phyloP scores from a whole-genome alignment of 768 basidiomycete species.

The Suillus variegatus region DNA sequence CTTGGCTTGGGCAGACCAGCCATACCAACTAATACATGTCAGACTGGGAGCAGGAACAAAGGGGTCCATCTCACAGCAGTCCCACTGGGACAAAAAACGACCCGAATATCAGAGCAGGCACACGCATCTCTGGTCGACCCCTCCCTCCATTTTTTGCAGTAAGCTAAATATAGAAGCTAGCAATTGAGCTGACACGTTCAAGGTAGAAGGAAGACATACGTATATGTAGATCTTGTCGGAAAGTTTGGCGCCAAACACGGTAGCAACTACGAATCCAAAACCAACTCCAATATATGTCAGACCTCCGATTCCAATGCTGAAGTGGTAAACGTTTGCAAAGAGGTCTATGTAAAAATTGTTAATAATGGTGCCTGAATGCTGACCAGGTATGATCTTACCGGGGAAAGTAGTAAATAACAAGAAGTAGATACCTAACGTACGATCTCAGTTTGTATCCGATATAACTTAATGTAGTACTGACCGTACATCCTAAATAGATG shows the following conservation, averaged over 20 bases:
- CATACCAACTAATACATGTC: slow-evolving; percentile 60
- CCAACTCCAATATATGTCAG: slow-evolving; percentile 56
- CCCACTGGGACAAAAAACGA: slow-evolving; percentile 71
- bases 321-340: slow-evolving; percentile 53
- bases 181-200: neutral
- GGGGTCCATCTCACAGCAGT: slow-evolving; percentile 51
- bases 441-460: neutral
- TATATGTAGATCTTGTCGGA: slow-evolving; percentile 48
- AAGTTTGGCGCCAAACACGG: slow-evolving; percentile 49
- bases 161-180: slow-evolving; percentile 35
- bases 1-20: slow-evolving; percentile 37
- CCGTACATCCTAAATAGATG: neutral
- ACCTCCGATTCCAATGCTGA: slow-evolving; percentile 52
- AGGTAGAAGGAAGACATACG: slow-evolving; percentile 32
- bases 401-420: neutral
- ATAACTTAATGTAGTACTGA: neutral
- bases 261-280: slow-evolving; percentile 52
- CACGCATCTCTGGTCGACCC: slow-evolving; percentile 74
- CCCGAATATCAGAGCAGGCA: slow-evolving; percentile 73
- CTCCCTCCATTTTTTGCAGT: slow-evolving; percentile 56
- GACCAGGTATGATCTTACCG: neutral
- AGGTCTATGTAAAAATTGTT: slow-evolving; percentile 25
- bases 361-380: neutral
- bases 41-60: slow-evolving; percentile 2
- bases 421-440: neutral